phyloP scores from a whole-genome alignment of 768 basidiomycete species.

The Collybia sp. region DNA sequence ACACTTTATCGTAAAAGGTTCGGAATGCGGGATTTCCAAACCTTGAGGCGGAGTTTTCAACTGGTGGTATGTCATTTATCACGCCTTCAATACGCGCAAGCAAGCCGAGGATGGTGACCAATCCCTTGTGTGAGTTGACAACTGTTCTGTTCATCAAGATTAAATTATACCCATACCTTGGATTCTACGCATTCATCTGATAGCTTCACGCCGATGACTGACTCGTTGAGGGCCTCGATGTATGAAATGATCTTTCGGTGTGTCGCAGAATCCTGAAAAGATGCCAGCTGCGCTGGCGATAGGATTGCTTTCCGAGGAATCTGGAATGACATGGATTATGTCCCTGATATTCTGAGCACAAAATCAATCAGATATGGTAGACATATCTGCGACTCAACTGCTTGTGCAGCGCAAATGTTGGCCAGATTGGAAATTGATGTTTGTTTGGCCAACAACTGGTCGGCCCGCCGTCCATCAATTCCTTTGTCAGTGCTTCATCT shows the following conservation, averaged over 20 bases:
- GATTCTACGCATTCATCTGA: conserved; percentile 55
- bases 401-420: no score
- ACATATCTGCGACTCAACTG: no score
- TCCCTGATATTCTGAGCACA: no score
- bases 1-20: conserved; percentile 81
- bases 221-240: conserved; percentile 70
- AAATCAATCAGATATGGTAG: no score
- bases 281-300: conserved; percentile 67
- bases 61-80: conserved; percentile 71
- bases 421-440: no score
- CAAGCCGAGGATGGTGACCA: conserved; percentile 54
- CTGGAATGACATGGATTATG: conserved; percentile 31
- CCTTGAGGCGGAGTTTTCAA: conserved; percentile 85
- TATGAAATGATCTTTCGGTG: conserved; percentile 65
- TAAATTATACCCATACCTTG: conserved; percentile 40
- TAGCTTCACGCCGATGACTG: conserved; percentile 74
- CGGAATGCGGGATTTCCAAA: conserved; percentile 98
- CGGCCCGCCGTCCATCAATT: no score
- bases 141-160: background rate
- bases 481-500: no score
- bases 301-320: conserved; percentile 71
- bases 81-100: conserved; percentile 65
- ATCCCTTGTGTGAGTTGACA: conserved; percentile 40
- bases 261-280: conserved; percentile 76
- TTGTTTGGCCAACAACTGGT: no score